Base-by-base conservation (phyloP, 148 eudicot species). In the Persicaria maculosa region DNA sequence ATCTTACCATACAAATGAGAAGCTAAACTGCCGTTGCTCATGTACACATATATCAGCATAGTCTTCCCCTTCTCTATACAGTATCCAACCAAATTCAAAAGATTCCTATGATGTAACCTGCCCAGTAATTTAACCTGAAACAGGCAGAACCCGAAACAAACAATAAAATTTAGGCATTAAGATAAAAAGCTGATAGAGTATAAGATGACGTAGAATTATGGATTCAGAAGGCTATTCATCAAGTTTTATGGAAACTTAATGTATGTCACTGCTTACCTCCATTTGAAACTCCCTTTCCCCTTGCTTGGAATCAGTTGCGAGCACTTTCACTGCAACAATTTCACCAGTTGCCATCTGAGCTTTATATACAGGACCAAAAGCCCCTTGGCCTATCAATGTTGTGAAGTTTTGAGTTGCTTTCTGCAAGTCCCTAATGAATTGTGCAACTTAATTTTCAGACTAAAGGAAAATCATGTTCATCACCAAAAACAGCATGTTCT, bases 51-150 rank as follows among this genome's bases (percentile, higher is more conserved):
- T 68, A 93, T 82, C 74, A 93, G 97, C 84, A 93, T 93, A 79
- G 90, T 92, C 68, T 85, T 88, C 45, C 92, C 86, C 86, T 91
- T 93, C 72, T 93, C 98, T 71, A 88, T 87, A 87, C 98, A 93
- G 74, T 93, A 93, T 22, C 97, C 98, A 74, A 93, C 87, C 83
- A 93, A 89, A 87, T 93, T 93, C 85, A 90, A 86, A 62, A 93
- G 98, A 82, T 91, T 93, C 74, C 95, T 83, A 83, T 93, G 98
- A 86, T 91, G 98, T 80, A 93, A 77, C 85, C 98, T 90, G 76
- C 95, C 98, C 61, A 93, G 78, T 70, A 93, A 84, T 82, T 80
- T 83, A 79, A 93, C 97, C 98, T 93, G 87, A 76, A 43, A 46
- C 9, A 19, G 8, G 14, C 46, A 54, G 58, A 14, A 5, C 72